These are phyloP conservation scores for Leccinum imitatum DNA, from an alignment of 768 basidiomycete species.

Conservation along the genomic window DNA sequence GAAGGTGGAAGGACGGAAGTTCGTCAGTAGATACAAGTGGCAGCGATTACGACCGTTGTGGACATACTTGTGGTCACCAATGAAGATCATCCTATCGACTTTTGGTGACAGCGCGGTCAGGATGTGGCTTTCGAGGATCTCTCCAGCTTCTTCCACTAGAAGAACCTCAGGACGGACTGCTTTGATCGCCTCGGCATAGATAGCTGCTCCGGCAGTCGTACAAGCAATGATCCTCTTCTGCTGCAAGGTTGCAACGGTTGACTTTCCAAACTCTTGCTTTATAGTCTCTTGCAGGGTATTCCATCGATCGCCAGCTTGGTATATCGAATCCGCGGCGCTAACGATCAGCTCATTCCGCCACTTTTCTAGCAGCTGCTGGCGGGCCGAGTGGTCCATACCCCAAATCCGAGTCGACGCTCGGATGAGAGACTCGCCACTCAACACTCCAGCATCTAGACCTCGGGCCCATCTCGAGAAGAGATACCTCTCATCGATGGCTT, in stretches of 20 bases:
- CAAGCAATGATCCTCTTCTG: conserved; percentile 61
- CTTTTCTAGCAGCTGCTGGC: conserved; percentile 25
- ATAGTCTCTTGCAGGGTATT: conserved; percentile 37
- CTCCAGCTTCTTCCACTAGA: conserved; percentile 71
- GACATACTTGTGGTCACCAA: conserved; percentile 68
- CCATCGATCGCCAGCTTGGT: conserved; percentile 31
- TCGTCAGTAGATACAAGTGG: not conserved
- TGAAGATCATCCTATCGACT: conserved; percentile 57
- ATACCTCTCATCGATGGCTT: conserved; percentile 37
- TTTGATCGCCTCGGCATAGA: conserved; percentile 46
- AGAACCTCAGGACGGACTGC: conserved; percentile 47
- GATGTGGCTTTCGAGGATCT: conserved; percentile 67
- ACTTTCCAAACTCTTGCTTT: conserved; percentile 33
- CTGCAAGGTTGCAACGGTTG: conserved; percentile 34
- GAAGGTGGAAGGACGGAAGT: not conserved
- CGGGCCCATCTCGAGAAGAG: conserved; percentile 47
- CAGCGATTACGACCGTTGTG: not conserved
- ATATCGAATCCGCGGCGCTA: conserved; percentile 34
- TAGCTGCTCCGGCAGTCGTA: conserved; percentile 70
- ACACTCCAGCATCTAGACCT: conserved; percentile 45
- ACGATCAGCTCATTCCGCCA: conserved; percentile 39
- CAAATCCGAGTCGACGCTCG: conserved; percentile 35
- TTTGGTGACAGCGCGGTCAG: conserved; percentile 51
- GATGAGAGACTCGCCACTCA: conserved; percentile 31
- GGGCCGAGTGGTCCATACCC: conserved; percentile 34